Conservation (phyloP, 2,329 filamentous ascomycete species). For the Chalaropsis thielavioides region DNA sequence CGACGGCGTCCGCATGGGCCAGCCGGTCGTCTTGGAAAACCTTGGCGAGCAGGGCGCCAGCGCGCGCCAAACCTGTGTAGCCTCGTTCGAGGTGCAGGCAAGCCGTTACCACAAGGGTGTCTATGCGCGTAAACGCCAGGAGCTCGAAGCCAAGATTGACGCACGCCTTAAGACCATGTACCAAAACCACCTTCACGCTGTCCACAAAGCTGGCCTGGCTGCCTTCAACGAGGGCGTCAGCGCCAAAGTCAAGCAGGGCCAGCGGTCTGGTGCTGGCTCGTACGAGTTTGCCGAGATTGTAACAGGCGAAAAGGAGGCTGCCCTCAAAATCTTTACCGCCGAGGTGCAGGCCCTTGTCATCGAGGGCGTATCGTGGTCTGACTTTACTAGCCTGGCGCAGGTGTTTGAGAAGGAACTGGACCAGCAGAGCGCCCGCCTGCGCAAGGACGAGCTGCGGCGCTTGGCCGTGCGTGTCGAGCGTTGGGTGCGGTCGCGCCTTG, state of each 20-base stretch:
- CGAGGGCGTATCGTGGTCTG: constrained; percentile 71
- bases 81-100: constrained; percentile 78
- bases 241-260: constrained; percentile 74
- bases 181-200: constrained; percentile 71
- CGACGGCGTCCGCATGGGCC: constrained; percentile 58
- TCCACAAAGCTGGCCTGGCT: constrained; percentile 74
- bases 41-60: constrained; percentile 60
- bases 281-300: constrained; percentile 98
- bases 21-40: constrained; percentile 54
- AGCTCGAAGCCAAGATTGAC: constrained; percentile 78
- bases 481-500: constrained; percentile 78
- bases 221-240: constrained; percentile 80
- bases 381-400: constrained; percentile 64
- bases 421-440: constrained; percentile 67
- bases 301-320: constrained; percentile 60
- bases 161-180: constrained; percentile 77
- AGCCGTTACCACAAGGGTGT: constrained; percentile 95
- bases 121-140: constrained; percentile 68
- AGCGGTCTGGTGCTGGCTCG: constrained; percentile 65
- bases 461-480: constrained; percentile 82
- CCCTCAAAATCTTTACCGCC: constrained; percentile 58
- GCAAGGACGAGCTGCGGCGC: constrained; percentile 91
- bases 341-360: constrained; percentile 64
- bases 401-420: constrained; percentile 85
- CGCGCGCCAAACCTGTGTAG: constrained; percentile 58